A percentile compares a stretch with the other conserved stretches of the same genome.
phyloP scores from a whole-genome alignment of 1,284 basidiomycete genomes.

The Taiwanofungus camphoratus region DNA sequence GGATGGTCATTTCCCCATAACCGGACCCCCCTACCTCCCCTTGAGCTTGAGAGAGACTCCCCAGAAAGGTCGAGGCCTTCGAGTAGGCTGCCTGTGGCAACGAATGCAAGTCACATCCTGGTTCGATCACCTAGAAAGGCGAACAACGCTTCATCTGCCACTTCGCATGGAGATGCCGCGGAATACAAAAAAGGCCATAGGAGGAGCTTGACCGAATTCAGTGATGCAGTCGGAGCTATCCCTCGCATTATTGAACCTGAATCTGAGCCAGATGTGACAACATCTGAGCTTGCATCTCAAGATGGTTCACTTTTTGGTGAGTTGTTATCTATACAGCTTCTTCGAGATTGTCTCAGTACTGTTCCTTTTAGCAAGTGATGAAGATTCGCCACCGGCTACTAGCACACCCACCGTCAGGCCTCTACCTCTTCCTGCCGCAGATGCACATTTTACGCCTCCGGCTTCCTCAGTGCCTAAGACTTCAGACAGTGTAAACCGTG shows the following conservation, averaged over 20 bases:
- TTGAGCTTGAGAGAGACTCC: conserved; percentile 33
- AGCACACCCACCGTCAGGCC: conserved; percentile 33
- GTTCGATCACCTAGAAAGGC: conserved; percentile 31
- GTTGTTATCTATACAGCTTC: conserved; percentile 9
- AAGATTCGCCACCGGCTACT: conserved; percentile 26
- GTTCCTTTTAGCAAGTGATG: conserved; percentile 31
- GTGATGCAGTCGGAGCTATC: conserved; percentile 23
- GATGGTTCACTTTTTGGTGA: conserved; percentile 31
- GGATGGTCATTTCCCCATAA: conserved; percentile 38
- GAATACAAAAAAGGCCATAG: conserved; percentile 22
- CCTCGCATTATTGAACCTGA: conserved; percentile 20
- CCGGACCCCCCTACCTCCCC: conserved; percentile 30
- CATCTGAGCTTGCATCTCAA: conserved; percentile 17
- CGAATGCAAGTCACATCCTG: conserved; percentile 38
- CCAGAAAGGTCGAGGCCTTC: conserved; percentile 26
- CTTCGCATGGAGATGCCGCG: background rate
- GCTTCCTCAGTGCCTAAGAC: background rate
- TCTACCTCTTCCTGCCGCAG: conserved; percentile 13
- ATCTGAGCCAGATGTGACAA: conserved; percentile 10
- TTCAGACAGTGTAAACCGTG: background rate
- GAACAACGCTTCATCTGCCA: background rate
- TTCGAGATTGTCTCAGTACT: background rate
- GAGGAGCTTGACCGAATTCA: conserved; percentile 26
- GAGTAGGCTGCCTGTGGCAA: conserved; percentile 20
- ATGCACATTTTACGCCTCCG: conserved; percentile 4